These are phyloP conservation scores for Candida golubevii DNA, from an alignment of 805 yeast species.

Conservation along the genomic window DNA sequence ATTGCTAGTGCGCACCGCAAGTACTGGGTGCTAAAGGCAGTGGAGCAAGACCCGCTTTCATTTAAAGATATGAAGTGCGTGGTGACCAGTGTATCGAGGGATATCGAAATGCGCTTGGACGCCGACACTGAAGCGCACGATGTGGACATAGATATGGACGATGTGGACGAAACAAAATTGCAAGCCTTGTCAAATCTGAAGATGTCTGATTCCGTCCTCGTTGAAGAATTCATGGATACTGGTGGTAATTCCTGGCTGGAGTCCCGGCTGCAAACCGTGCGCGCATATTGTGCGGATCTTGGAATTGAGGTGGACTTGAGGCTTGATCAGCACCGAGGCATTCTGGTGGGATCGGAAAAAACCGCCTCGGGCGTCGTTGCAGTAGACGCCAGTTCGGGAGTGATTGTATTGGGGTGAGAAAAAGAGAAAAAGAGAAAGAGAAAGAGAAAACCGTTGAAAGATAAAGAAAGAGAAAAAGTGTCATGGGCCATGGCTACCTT, in stretches of 20 bases:
- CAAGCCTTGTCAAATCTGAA: neutral
- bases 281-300: constrained; percentile 46
- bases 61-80: constrained; percentile 33
- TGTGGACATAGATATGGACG: neutral
- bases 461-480: neutral
- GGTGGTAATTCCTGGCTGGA: constrained; percentile 13
- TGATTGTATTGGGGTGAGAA: constrained; percentile 17
- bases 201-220: neutral
- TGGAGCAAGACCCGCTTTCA: constrained; percentile 14
- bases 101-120: constrained; percentile 4
- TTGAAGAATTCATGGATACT: neutral
- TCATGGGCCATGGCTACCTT: too few relatives aligned
- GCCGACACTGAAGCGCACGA: neutral
- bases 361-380: constrained; percentile 42
- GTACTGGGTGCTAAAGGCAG: constrained; percentile 24
- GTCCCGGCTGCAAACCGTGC: constrained; percentile 23
- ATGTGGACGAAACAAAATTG: neutral
- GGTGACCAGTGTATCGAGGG: constrained; percentile 24
- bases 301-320: constrained; percentile 44
- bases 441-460: neutral
- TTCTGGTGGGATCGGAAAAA: constrained; percentile 13
- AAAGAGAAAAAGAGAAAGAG: neutral
- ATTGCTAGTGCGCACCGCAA: constrained; percentile 16
- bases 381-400: constrained; percentile 38
- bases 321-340: constrained; percentile 16